Conservation (phyloP, 345 rosid genomes). For the Turnera subulata region DNA sequence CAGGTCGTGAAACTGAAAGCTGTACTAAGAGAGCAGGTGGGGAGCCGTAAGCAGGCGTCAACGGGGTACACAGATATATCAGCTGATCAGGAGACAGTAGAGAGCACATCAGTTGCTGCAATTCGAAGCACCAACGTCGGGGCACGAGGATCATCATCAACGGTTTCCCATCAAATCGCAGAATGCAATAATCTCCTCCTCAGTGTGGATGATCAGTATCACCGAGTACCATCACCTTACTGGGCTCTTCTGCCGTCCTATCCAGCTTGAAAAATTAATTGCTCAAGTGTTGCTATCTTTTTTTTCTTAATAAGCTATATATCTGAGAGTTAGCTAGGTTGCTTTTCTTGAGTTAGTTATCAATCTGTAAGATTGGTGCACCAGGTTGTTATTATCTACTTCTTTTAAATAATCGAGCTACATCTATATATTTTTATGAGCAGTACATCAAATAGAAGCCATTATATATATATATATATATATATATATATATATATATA, state of each 20-base stretch:
- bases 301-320: too few relatives aligned
- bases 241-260: slow-evolving; percentile 37
- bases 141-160: slow-evolving; percentile 1
- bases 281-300: too few relatives aligned
- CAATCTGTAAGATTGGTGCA: too few relatives aligned
- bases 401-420: too few relatives aligned
- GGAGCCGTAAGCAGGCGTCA: slow-evolving; percentile 36
- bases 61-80: slow-evolving; percentile 49
- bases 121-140: slow-evolving; percentile 18
- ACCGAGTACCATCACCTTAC: slow-evolving; percentile 32
- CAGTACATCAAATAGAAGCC: too few relatives aligned
- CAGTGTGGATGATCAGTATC: slow-evolving; percentile 34
- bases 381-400: too few relatives aligned
- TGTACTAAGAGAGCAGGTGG: slow-evolving; percentile 43
- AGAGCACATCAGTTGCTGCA: slow-evolving; percentile 42
- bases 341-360: too few relatives aligned
- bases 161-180: slow-evolving; percentile 17
- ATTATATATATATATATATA: too few relatives aligned
- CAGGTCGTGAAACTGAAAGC: slow-evolving; percentile 58
- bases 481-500: too few relatives aligned
- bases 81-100: slow-evolving; percentile 61
- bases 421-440: too few relatives aligned
- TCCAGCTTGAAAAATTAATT: too few relatives aligned
- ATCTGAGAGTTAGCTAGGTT: too few relatives aligned
- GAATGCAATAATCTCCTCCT: slow-evolving; percentile 34